phyloP scores from a whole-genome alignment of 768 basidiomycete species.

The Lactarius sanguifluus region DNA sequence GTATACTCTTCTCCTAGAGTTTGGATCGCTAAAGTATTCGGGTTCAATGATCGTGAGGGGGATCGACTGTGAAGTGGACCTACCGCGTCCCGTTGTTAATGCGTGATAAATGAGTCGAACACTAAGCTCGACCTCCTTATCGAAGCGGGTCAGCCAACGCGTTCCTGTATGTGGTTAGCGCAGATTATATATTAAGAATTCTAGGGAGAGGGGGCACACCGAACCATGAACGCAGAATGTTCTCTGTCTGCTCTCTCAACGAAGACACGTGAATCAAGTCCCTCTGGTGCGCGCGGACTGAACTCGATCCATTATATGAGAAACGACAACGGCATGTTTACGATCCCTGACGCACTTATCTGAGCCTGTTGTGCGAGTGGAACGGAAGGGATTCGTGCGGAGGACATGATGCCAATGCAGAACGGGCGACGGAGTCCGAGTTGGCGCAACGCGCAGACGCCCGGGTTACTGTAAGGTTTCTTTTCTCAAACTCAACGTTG shows the following conservation, averaged over 20 bases:
- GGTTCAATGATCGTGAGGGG: constrained; percentile 17
- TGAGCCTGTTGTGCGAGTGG: constrained; percentile 82
- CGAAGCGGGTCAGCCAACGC: constrained; percentile 76
- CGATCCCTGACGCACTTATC: constrained; percentile 58
- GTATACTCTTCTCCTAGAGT: constrained; percentile 93
- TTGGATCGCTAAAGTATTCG: constrained; percentile 56
- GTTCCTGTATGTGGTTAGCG: constrained; percentile 52
- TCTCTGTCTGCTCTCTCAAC: constrained; percentile 73
- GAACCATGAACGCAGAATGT: constrained; percentile 71
- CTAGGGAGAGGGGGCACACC: constrained; percentile 47
- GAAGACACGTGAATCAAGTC: constrained; percentile 76
- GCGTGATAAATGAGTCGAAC: constrained; percentile 72
- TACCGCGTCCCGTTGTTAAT: constrained; percentile 74
- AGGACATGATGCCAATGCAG: constrained; percentile 8
- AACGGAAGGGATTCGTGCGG: constrained; percentile 41
- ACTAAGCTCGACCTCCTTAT: constrained; percentile 71
- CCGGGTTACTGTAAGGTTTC: constrained; percentile 25
- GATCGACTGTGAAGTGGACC: constrained; percentile 26
- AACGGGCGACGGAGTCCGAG: constrained; percentile 5
- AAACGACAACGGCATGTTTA: not conserved
- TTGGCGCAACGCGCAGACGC: not conserved
- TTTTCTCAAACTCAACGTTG: constrained; percentile 2
- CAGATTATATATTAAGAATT: constrained; percentile 13
- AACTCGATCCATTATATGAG: constrained; percentile 17
- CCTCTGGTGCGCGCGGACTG: constrained; percentile 84